Base-by-base conservation (phyloP, 129 eudicot genomes). In the Ambrosia artemisiifolia region DNA sequence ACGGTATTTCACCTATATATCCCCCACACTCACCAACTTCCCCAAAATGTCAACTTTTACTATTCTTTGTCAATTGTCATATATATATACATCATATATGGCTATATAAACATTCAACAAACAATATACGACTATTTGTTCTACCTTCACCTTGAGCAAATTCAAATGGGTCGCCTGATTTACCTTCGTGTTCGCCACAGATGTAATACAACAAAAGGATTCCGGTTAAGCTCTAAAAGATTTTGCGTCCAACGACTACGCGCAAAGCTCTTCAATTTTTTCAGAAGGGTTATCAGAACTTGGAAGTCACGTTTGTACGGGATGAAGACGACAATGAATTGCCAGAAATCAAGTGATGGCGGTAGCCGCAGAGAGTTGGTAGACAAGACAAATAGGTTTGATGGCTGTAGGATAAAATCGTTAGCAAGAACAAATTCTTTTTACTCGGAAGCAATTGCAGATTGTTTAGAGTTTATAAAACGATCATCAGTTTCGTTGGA, bases 391-490 rank as follows among this genome's bases (percentile, higher is more conserved):
- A 63, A 75, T n/a, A 56, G 69, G 10, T 49, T 47, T 4, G 53
- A 44, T 32, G 48, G 47, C n/a, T 77, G 76, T 64, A 62, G 88
- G 63, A 63, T 81, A 50, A 82, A 56, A 32, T 84, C 87, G 11
- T 82, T 75, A 12, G 80, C 82, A 7, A 74, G 91, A 19, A 82
- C 98, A 7, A 87, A 93, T 83, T 93, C 98, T 20, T 89, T 93
- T 66, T 89, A 91, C 49, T 80, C 96, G 0, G 98, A 93, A 80
- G 96, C 96, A 51, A 93, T 89, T 75, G 96, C 90, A 0, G 98
- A 93, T 82, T 93, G 98, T 53, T 80, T 93, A 81, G 98, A 89
- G 85, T 92, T 87, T 28, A 92, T 92, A 71, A 92, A 85, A 82
- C 81, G 95, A 12, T 78, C 89, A 17, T 89, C 96, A 24, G 74